A percentile compares a stretch with the other conserved stretches of the same genome.
phyloP scores from a whole-genome alignment of 768 basidiomycete species.

The Serendipita sp. region DNA sequence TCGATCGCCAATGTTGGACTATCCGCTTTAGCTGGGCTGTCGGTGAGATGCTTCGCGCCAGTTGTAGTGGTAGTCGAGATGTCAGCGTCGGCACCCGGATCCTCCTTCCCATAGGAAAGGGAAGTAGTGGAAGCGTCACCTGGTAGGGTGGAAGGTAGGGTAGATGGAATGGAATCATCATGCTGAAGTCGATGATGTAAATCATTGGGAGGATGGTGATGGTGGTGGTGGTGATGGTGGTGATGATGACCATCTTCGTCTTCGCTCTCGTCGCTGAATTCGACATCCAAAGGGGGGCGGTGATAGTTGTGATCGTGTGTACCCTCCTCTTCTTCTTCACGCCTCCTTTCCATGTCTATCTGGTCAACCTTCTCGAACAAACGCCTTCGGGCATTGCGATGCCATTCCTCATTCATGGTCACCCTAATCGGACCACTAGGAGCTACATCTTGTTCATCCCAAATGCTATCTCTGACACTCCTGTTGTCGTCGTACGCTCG shows the following conservation, averaged over 20 bases:
- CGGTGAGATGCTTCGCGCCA: not conserved
- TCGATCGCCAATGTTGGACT: not conserved
- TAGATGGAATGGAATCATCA: conserved; percentile 5
- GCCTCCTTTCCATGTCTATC: conserved; percentile 36
- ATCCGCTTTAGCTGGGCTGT: conserved; percentile 2
- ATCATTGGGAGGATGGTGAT: conserved; percentile 21
- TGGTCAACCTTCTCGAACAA: conserved; percentile 24
- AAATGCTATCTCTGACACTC: conserved; percentile 8
- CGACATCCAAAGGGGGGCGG: conserved; percentile 28
- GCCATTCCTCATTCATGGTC: conserved; percentile 8
- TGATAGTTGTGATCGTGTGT: conserved; percentile 14
- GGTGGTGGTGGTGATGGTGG: conserved; percentile 29
- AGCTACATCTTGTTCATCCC: not conserved
- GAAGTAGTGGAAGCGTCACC: not conserved
- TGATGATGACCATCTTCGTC: conserved; percentile 36
- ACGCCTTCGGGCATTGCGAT: not conserved
- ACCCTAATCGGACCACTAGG: conserved; percentile 1
- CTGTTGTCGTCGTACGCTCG: not conserved
- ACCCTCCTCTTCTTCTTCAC: conserved; percentile 25
- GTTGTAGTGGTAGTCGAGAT: conserved; percentile 19
- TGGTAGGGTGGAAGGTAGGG: not conserved
- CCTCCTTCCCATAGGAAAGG: not conserved
- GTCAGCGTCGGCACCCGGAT: conserved; percentile 3
- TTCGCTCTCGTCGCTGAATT: conserved; percentile 72
- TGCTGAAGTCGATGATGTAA: not conserved